Percentiles rank a stretch among this genome's conserved stretches.
phyloP scores from a whole-genome alignment of 2,329 filamentous ascomycete species.

The Xylariomycetidae sp. region DNA sequence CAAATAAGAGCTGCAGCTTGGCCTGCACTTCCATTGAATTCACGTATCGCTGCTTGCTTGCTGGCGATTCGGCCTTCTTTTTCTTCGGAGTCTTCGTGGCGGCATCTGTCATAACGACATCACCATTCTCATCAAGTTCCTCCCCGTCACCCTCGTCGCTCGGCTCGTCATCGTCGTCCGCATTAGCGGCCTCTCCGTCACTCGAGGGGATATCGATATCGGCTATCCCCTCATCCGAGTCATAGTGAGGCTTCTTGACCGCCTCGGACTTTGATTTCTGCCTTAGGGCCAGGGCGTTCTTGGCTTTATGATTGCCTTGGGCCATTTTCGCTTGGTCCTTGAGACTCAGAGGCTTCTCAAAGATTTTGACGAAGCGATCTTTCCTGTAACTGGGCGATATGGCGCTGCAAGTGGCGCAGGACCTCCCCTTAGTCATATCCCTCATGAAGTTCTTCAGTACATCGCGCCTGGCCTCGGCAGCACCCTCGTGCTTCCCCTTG shows the following conservation, averaged over 20 bases:
- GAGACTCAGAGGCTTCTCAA: slow-evolving; percentile 68
- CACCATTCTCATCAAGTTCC: slow-evolving; percentile 47
- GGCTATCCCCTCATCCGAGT: slow-evolving; percentile 64
- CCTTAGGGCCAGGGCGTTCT: slow-evolving; percentile 61
- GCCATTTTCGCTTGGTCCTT: slow-evolving; percentile 78
- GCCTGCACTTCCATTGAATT: slow-evolving; percentile 79
- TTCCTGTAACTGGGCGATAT: slow-evolving; percentile 82
- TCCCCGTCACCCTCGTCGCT: slow-evolving; percentile 40
- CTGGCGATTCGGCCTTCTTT: slow-evolving; percentile 28
- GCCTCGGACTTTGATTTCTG: slow-evolving; percentile 25
- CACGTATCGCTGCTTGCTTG: slow-evolving; percentile 63
- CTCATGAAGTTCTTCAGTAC: slow-evolving; percentile 78
- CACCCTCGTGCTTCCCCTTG: slow-evolving; percentile 74
- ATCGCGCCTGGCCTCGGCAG: slow-evolving; percentile 66
- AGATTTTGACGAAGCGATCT: slow-evolving; percentile 88
- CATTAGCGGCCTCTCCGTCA: slow-evolving; percentile 31
- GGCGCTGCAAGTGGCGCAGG: slow-evolving; percentile 61
- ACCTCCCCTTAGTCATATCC: slow-evolving; percentile 61
- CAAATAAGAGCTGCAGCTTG: slow-evolving; percentile 71
- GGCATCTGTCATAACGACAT: slow-evolving; percentile 53
- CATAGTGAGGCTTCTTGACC: slow-evolving; percentile 33
- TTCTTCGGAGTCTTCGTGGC: slow-evolving; percentile 26
- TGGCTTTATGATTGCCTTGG: slow-evolving; percentile 57
- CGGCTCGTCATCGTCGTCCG: slow-evolving; percentile 14
- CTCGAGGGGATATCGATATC: slow-evolving; percentile 52